Percentiles rank a stretch among this genome's conserved stretches.
These are phyloP conservation scores for Fonsecaea monophora DNA, from an alignment of 2,329 filamentous ascomycete genomes.

Conservation along the genomic window DNA sequence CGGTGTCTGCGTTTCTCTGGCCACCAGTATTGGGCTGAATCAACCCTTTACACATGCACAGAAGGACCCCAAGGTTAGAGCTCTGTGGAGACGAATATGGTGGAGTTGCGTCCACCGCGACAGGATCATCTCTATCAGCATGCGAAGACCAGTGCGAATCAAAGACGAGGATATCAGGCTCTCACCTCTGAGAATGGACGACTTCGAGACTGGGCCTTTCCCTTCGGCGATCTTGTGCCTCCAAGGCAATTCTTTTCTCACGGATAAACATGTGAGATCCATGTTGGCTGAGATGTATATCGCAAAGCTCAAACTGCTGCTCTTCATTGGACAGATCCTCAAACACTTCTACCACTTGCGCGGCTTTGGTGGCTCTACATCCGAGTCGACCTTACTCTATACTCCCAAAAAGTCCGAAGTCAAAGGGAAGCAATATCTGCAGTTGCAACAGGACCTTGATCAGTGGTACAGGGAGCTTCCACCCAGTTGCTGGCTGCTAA, in stretches of 20 bases:
- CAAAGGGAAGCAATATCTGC: conserved; percentile 19
- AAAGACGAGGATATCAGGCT: conserved; percentile 69
- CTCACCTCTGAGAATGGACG: conserved; percentile 20
- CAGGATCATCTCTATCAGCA: conserved; percentile 86
- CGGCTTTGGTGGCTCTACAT: conserved; percentile 29
- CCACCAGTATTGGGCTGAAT: conserved; percentile 90
- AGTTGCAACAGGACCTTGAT: conserved; percentile 29
- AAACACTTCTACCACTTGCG: conserved; percentile 29
- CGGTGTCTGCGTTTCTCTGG: conserved; percentile 92
- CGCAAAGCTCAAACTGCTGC: conserved; percentile 26
- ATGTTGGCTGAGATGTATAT: conserved; percentile 32
- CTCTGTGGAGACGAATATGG: conserved; percentile 94
- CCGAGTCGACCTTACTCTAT: conserved; percentile 34
- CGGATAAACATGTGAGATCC: conserved; percentile 15
- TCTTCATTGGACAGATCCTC: conserved; percentile 31
- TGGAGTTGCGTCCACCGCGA: conserved; percentile 98
- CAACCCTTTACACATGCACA: conserved; percentile 60
- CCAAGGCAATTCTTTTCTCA: conserved; percentile 21
- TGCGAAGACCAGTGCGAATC: conserved; percentile 88
- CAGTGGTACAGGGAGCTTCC: conserved; percentile 32
- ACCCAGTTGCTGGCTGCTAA: conserved; percentile 23
- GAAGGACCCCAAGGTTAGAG: conserved; percentile 58
- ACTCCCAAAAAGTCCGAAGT: conserved; percentile 26
- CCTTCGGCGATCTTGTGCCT: conserved; percentile 20
- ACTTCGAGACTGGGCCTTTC: conserved; percentile 29